Base-by-base conservation (phyloP, 2,329 filamentous ascomycete genomes). In the Trichoderma cornu-damae region DNA sequence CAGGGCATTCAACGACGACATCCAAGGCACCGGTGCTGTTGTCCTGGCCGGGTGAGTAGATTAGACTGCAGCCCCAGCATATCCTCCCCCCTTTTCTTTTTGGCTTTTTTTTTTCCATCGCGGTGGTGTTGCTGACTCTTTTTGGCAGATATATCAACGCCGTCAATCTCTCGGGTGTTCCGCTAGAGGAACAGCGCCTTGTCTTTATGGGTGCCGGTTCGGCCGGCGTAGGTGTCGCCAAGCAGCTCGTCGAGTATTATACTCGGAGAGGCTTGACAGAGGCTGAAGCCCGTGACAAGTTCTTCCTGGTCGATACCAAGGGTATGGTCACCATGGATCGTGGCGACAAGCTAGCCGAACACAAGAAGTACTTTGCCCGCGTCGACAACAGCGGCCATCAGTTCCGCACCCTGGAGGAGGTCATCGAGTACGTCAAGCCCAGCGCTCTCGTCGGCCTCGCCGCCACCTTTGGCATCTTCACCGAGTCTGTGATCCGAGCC, bases 1-100 rank as follows among this genome's bases (percentile, higher is more conserved):
- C 79, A 92, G 89, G 73, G 95, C 90, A 81, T 99, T 99, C 84
- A 97, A 97, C 73, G 94, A 97, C 69, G 93, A 99, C 70, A 94
- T 99, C 69, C 93, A 97, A 78, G 93, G 93, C 64, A 97, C 94
- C 65, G 94, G 94, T 66, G 91, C 93, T 62, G 94, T 99, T 68
- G 91, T 97, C 61, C 82, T 96, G 56, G 93, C 83, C 62, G 93
- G 93, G 79, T 84, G 73, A 71, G 79, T 70, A 20, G 32, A 20
- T 54, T 11, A 9, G 12, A n/a, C 20, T 30, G 6, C 8, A 3
- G 24, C 11, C 12, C 18, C n/a, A 47, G 24, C 34, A 20, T 6
- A 9, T 16, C 12, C 20, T 38, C 35, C 11, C 37, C n/a, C n/a
- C n/a, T n/a, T n/a, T n/a, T n/a, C n/a, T n/a, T n/a, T n/a, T n/a